Evolutionary conservation across 169 alveolate genomes (phyloP).

Genomic region (Amoebophrya sp.): DNA sequence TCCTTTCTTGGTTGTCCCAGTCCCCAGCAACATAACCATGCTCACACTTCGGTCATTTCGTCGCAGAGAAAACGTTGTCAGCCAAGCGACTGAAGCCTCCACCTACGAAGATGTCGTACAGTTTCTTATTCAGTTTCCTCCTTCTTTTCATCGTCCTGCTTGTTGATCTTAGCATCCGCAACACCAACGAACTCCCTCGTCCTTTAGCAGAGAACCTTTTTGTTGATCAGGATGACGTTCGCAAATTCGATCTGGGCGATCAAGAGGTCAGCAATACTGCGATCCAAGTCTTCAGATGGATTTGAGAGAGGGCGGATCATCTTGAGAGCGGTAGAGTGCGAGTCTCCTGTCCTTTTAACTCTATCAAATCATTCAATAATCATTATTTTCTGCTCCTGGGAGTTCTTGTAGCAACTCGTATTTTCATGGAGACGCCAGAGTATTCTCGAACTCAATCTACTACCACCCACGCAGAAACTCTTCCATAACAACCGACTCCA

Average conservation of each 20-base stretch:
- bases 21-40: too few relatives aligned
- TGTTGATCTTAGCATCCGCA: not conserved
- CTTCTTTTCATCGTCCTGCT: not conserved
- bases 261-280: constrained; percentile 28
- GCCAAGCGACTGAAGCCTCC: not conserved
- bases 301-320: not conserved
- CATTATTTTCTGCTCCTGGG: too few relatives aligned
- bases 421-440: not conserved
- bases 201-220: not conserved
- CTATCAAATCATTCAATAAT: not conserved
- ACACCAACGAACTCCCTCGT: not conserved
- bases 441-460: not conserved
- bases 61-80: constrained; percentile 3
- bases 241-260: constrained; percentile 36
- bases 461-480: too few relatives aligned
- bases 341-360: not conserved
- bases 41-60: too few relatives aligned
- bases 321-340: not conserved
- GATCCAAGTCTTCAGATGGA: not conserved
- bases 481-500: not conserved
- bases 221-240: constrained; percentile 34
- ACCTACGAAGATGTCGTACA: constrained; percentile 18
- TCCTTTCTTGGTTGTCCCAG: not conserved
- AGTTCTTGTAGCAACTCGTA: too few relatives aligned
- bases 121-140: not conserved